Conservation (phyloP, 129 eudicot species). For the Smallanthus sonchifolius region DNA sequence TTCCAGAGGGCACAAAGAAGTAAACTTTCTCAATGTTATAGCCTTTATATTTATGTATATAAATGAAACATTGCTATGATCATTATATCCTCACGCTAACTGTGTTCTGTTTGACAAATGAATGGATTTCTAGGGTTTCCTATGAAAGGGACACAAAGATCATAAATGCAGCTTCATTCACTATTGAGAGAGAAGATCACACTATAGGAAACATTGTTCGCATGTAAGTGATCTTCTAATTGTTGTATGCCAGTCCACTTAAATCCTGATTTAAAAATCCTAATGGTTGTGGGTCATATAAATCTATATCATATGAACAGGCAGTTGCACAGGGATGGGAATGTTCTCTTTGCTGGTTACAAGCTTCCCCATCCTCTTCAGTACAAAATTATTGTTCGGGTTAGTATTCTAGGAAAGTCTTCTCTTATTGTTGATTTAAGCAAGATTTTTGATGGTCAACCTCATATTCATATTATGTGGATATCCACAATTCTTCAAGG, state of each 20-base stretch:
- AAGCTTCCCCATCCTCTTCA: constrained; percentile 98
- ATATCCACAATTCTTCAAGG: neutral
- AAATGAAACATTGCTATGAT: neutral
- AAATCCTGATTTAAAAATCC: constrained; percentile 18
- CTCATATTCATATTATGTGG: constrained; percentile 4
- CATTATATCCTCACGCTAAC: neutral
- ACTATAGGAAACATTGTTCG: constrained; percentile 92
- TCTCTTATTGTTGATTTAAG: neutral
- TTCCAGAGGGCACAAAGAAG: constrained; percentile 85
- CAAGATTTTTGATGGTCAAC: neutral
- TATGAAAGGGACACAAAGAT: constrained; percentile 95
- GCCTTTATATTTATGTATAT: neutral
- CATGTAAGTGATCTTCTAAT: constrained; percentile 36
- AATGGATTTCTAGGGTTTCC: constrained; percentile 61
- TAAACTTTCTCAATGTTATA: constrained; percentile 20
- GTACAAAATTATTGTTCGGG: constrained; percentile 89
- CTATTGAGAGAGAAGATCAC: constrained; percentile 93
- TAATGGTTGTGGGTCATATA: neutral
- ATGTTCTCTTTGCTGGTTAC: constrained; percentile 93
- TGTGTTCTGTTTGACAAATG: constrained; percentile 9
- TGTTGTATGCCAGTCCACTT: neutral
- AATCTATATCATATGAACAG: constrained; percentile 29
- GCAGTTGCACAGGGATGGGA: constrained; percentile 93
- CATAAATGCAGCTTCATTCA: constrained; percentile 87
- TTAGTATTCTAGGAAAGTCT: constrained; percentile 31